Evolutionary conservation across 345 rosid genomes (phyloP), one percentile per base, ranked within the genome.

Genomic region (Eucalyptus shirleyi): DNA sequence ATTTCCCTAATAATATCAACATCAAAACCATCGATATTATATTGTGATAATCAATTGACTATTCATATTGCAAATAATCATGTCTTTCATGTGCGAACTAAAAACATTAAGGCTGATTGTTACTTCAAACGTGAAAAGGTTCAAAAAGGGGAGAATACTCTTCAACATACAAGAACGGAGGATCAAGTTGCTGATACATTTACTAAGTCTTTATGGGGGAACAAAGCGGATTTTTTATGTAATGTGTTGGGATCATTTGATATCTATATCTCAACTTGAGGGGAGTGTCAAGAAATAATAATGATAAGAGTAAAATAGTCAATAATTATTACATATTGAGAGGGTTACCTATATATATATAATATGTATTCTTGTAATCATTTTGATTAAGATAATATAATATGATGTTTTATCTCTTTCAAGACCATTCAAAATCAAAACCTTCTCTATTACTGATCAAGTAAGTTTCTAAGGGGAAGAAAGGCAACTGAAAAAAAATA

Each of bases 131-230:
- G 9, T 7, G 9, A 18, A 18, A 51, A 51, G 1, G 9, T 18
- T 51, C 0, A 1, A 0, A 51, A 51, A 51, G 4, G 0, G 0
- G 23, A 17, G 56, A 18, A 18, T 0, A 51, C 56, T 51, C 56
- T 51, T 51, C 56, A 51, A 51, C 23, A 51, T 0, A 51, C 9
- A 18, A 51, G 23, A 1, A 51, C 0, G 4, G 1, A 18, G 23
- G 56, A 51, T 51, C 56, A 51, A 51, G 23, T 51, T 51, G 2
- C 23, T 1, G 0, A 18, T 51, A 51, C 0, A 0, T 51, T 3
- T 18, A 51, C 9, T 51, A 51, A 51, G 55, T 51, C 55, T 51
- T 18, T 51, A 7, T 0, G 0, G 0, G 56, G 24, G 9, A 53
- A 18, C 0, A 3, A 0, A 53, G 24, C 9, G 0, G 56, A 53